These are phyloP conservation scores for Cubamyces sp. DNA, from an alignment of 768 basidiomycete genomes.

Conservation along the genomic window DNA sequence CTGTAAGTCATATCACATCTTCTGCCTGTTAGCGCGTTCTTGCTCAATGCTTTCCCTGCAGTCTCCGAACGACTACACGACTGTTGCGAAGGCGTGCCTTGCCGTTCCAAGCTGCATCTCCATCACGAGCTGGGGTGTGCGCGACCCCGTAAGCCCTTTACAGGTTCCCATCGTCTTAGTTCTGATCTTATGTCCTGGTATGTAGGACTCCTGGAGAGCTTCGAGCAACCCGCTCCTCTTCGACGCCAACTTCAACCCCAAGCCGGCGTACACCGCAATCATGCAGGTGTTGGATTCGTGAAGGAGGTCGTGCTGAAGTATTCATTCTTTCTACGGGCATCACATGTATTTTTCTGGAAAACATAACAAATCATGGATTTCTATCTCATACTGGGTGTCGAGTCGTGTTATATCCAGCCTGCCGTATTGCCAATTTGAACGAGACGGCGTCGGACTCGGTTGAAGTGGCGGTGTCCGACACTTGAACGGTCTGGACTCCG, in stretches of 20 bases:
- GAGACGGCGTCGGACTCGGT: not conserved
- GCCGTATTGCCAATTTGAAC: not conserved
- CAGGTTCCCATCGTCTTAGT: not conserved
- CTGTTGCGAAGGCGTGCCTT: slow-evolving; percentile 51
- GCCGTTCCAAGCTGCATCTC: slow-evolving; percentile 45
- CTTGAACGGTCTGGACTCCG: no score
- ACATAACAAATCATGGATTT: not conserved
- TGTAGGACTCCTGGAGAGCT: slow-evolving; percentile 51
- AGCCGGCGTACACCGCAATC: slow-evolving; percentile 42
- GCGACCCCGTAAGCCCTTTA: slow-evolving; percentile 40
- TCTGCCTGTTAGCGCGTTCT: not conserved
- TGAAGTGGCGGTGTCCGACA: not conserved
- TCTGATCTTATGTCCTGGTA: not conserved
- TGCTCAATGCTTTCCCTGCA: not conserved
- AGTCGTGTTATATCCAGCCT: not conserved
- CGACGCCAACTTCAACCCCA: slow-evolving; percentile 50
- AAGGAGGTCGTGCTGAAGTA: not conserved
- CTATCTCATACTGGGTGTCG: not conserved
- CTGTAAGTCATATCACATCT: slow-evolving; percentile 16
- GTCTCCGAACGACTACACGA: slow-evolving; percentile 46
- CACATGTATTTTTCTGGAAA: not conserved
- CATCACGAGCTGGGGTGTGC: slow-evolving; percentile 56
- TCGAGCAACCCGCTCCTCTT: slow-evolving; percentile 49
- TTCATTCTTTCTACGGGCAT: not conserved
- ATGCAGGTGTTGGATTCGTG: slow-evolving; percentile 32